Percentiles rank a stretch among this genome's conserved stretches.
These are phyloP conservation scores for Cardiospermum halicacabum DNA, from an alignment of 345 rosid genomes.

Conservation along the genomic window DNA sequence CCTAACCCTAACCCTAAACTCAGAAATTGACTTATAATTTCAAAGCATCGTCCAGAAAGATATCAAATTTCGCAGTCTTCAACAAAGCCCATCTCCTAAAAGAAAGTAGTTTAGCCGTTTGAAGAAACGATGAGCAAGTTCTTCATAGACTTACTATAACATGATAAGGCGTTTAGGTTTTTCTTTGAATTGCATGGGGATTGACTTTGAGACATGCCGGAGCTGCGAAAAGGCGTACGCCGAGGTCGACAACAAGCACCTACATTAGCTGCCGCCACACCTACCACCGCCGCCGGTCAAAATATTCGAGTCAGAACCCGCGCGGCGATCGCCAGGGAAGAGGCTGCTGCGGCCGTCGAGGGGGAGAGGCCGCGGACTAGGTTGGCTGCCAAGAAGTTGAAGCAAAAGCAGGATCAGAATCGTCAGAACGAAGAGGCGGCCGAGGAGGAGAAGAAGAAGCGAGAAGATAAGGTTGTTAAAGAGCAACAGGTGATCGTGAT, in stretches of 20 bases:
- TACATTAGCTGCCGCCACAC: slow-evolving; percentile 20
- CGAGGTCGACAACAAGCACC: slow-evolving; percentile 55
- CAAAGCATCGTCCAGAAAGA: neutral
- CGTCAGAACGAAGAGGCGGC: slow-evolving; percentile 1
- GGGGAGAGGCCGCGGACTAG: slow-evolving; percentile 56
- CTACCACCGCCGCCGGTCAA: slow-evolving; percentile 15
- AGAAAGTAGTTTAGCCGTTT: neutral
- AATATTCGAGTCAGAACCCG: slow-evolving; percentile 33
- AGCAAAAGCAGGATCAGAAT: slow-evolving; percentile 36
- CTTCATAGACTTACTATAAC: slow-evolving; percentile 10
- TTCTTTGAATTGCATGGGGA: slow-evolving; percentile 66
- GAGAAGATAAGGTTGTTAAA: slow-evolving; percentile 8
- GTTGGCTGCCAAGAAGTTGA: slow-evolving; percentile 40
- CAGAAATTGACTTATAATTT: neutral
- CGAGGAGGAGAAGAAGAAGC: slow-evolving; percentile 2
- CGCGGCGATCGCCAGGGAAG: slow-evolving; percentile 34
- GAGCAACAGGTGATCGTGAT: slow-evolving; percentile 17
- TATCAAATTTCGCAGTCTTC: neutral
- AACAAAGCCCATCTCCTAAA: neutral
- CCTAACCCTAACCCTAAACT: slow-evolving; percentile 3
- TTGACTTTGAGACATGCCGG: slow-evolving; percentile 71
- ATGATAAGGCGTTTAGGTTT: slow-evolving; percentile 41
- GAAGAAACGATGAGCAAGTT: slow-evolving; percentile 8
- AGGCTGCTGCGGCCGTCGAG: slow-evolving; percentile 34
- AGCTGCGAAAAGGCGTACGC: slow-evolving; percentile 81